Conservation (phyloP, 2,329 filamentous ascomycete genomes). For the Neoarthrinium moseri region DNA sequence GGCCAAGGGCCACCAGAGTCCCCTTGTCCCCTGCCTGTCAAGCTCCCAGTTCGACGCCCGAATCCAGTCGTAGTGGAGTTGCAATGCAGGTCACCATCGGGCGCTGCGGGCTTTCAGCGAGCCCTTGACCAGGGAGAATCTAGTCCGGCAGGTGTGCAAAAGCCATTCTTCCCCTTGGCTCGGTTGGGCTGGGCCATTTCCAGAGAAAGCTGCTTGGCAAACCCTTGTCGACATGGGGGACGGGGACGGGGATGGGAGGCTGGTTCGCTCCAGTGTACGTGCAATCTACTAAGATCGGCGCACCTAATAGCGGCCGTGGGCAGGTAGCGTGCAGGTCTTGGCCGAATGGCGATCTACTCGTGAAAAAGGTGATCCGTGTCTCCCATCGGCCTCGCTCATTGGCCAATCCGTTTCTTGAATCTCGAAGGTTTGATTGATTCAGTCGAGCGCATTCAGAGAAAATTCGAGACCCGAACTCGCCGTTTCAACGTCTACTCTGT, state of each 20-base stretch:
- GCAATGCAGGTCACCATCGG: conserved; percentile 1
- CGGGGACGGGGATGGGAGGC: background rate
- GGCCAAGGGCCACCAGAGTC: background rate
- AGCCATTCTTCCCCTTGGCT: background rate
- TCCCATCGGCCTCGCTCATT: background rate
- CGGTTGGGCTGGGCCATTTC: too few species aligned
- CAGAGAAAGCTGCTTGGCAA: too few species aligned
- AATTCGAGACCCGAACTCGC: too few species aligned
- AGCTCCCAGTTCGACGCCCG: background rate
- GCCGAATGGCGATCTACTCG: conserved; percentile 3
- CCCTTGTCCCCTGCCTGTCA: conserved; percentile 5
- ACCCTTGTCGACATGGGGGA: background rate
- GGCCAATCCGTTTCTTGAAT: background rate
- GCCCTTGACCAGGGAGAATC: background rate
- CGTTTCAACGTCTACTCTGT: background rate
- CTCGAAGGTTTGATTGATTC: background rate
- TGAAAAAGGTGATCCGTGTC: background rate
- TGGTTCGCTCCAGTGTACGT: background rate
- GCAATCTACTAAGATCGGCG: background rate
- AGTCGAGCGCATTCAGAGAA: too few species aligned
- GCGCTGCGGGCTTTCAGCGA: background rate
- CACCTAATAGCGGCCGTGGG: background rate
- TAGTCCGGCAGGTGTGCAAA: conserved; percentile 2
- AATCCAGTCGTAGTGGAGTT: background rate
- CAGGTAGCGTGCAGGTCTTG: background rate